phyloP scores from a whole-genome alignment of 2,329 filamentous ascomycete genomes.

The Xylariaceae sp. region DNA sequence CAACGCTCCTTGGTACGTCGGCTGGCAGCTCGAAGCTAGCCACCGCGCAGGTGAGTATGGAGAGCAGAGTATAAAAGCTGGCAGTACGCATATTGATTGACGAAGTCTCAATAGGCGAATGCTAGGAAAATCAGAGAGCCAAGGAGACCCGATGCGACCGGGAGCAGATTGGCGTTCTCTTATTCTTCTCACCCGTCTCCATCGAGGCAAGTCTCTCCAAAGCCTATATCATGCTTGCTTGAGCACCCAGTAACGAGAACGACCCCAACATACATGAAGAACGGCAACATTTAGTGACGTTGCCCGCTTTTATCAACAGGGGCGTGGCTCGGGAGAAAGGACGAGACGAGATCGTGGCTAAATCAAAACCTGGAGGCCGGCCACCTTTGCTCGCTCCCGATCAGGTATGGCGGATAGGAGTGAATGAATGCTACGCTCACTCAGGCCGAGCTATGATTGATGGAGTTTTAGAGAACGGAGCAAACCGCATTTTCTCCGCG shows the following conservation, averaged over 20 bases:
- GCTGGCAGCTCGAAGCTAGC: constrained; percentile 30
- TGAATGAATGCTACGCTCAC: background rate
- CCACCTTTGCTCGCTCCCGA: background rate
- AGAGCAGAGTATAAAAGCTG: constrained; percentile 22
- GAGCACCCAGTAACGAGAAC: background rate
- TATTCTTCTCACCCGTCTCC: constrained; percentile 1
- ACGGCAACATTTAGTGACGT: background rate
- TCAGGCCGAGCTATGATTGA: constrained; percentile 23
- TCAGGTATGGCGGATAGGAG: background rate
- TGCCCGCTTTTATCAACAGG: constrained; percentile 12
- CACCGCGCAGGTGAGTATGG: constrained; percentile 25
- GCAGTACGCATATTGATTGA: constrained; percentile 26
- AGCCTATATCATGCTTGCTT: background rate
- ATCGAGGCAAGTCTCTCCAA: background rate
- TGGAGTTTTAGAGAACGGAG: constrained; percentile 20
- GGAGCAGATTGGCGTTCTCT: background rate
- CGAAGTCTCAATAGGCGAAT: background rate
- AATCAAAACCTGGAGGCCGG: constrained; percentile 1
- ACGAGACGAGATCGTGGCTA: constrained; percentile 2
- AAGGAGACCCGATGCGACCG: background rate
- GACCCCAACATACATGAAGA: background rate
- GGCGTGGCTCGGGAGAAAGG: background rate
- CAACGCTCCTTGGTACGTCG: constrained; percentile 34
- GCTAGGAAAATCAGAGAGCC: background rate
- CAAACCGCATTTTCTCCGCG: constrained; percentile 12